These are phyloP conservation scores for Neurospora sp. DNA, from an alignment of 495 filamentous ascomycete species.

Conservation along the genomic window DNA sequence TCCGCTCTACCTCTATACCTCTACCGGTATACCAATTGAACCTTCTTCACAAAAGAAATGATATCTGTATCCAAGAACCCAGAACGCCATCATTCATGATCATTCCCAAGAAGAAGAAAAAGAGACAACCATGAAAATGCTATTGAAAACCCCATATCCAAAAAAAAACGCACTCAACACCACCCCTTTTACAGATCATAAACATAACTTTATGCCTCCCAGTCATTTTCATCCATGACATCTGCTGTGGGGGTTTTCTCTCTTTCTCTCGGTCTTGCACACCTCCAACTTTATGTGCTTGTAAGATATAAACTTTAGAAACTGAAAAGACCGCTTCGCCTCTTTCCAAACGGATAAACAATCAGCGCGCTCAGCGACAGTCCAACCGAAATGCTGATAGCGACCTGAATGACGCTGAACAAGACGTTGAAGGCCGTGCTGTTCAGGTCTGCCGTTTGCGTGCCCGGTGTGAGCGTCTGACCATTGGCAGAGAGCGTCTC, in stretches of 20 bases:
- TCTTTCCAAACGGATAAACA: constrained; percentile 88
- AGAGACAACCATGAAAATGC: neutral
- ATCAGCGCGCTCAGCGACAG: constrained; percentile 77
- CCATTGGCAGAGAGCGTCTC: constrained; percentile 24
- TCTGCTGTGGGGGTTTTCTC: neutral
- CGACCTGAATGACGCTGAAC: constrained; percentile 82
- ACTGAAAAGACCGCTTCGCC: constrained; percentile 78
- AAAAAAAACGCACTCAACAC: neutral
- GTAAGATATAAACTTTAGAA: constrained; percentile 44
- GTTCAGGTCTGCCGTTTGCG: constrained; percentile 32
- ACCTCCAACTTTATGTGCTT: neutral
- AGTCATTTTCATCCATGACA: neutral
- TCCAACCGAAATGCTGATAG: constrained; percentile 87
- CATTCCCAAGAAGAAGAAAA: neutral
- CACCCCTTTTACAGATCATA: neutral
- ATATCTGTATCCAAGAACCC: neutral
- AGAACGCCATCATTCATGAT: neutral
- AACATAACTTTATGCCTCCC: neutral
- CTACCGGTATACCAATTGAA: neutral
- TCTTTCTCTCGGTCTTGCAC: neutral
- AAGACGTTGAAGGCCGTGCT: constrained; percentile 74
- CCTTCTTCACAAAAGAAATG: neutral
- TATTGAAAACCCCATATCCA: neutral
- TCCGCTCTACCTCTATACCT: neutral
- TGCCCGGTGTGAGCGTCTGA: constrained; percentile 11